phyloP scores from a whole-genome alignment of 2,329 filamentous ascomycete genomes.

The Fusarium neocosmosporiellum region DNA sequence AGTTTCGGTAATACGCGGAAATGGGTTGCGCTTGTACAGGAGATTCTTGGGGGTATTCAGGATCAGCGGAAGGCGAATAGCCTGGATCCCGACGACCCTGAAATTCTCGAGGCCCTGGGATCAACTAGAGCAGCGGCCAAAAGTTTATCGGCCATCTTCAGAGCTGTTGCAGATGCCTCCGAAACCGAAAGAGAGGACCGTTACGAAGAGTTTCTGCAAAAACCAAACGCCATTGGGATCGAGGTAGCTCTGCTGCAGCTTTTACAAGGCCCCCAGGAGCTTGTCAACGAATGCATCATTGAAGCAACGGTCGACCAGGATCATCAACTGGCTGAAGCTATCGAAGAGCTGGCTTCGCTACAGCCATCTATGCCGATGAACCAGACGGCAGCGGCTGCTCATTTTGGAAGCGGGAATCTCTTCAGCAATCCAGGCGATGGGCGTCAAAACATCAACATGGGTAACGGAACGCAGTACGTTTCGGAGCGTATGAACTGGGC shows the following conservation, averaged over 20 bases:
- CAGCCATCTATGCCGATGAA: not conserved
- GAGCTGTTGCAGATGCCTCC: accelerated
- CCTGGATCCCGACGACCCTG: not conserved
- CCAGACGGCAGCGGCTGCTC: not conserved
- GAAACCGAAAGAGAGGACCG: accelerated
- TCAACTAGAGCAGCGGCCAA: not conserved
- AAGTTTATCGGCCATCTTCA: accelerated
- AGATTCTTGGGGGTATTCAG: not conserved
- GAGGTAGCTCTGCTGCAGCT: not conserved
- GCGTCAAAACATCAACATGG: not conserved
- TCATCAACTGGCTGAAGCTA: not conserved
- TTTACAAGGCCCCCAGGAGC: not conserved
- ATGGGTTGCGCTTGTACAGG: not conserved
- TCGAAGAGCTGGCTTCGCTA: not conserved
- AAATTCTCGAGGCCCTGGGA: accelerated
- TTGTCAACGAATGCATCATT: not conserved
- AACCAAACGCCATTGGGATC: not conserved
- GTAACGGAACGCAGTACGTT: not conserved
- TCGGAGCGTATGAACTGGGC: not conserved
- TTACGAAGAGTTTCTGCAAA: not conserved
- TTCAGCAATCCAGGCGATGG: not conserved
- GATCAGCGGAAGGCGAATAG: not conserved
- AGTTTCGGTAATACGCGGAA: not conserved
- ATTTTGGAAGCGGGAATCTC: not conserved
- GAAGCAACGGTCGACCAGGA: not conserved